Percentiles rank a stretch among this genome's conserved stretches.
phyloP scores from a whole-genome alignment of 345 rosid genomes.

The Sonneratia caseolaris region DNA sequence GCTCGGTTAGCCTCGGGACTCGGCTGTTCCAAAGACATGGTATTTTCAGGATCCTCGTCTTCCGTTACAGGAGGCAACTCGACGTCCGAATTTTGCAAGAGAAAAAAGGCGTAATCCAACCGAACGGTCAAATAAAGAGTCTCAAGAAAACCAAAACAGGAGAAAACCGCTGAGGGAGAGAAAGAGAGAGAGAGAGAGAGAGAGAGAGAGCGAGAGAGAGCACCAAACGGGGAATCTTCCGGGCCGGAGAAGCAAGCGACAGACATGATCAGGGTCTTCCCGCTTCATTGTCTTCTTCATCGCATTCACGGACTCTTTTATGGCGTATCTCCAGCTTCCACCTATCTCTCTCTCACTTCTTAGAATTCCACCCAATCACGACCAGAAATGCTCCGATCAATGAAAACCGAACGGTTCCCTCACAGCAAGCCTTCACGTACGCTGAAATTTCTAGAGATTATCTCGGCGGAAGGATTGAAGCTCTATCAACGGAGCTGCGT shows the following conservation, averaged over 20 bases:
- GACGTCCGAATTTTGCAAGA: constrained; percentile 21
- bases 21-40: neutral
- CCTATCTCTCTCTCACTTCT: neutral
- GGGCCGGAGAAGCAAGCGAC: constrained; percentile 64
- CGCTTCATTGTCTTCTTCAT: constrained; percentile 42
- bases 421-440: neutral
- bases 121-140: neutral
- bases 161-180: neutral
- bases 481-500: neutral
- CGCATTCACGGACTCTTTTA: neutral
- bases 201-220: neutral
- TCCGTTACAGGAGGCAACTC: constrained; percentile 57
- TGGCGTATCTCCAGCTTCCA: too few relatives aligned
- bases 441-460: neutral
- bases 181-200: neutral
- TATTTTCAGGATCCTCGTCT: constrained; percentile 33
- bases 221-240: constrained; percentile 80
- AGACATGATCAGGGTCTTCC: constrained; percentile 46
- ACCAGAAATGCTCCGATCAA: neutral
- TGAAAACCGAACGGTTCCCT: neutral
- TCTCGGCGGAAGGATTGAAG: neutral
- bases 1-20: neutral
- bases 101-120: neutral
- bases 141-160: neutral
- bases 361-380: neutral